Conservation (phyloP, 176 grass and related monocot species). For the Musa acuminata region DNA sequence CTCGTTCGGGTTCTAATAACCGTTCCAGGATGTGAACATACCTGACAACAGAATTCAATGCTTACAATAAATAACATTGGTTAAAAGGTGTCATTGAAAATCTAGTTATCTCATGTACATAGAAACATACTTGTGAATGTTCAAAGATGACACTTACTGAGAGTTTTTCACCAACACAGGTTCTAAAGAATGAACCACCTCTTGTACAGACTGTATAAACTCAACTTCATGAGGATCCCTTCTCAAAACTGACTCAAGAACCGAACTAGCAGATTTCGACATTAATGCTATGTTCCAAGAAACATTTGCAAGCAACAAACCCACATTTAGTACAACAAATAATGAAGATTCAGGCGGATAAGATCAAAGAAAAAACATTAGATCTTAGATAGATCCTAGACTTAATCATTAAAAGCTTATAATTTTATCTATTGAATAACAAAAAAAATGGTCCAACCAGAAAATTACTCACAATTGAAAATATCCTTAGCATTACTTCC, state of each 20-base stretch:
- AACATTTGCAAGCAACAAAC: conserved; percentile 21
- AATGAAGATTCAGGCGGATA: background rate
- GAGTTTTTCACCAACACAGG: conserved; percentile 80
- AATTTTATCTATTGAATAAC: background rate
- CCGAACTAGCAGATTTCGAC: conserved; percentile 80
- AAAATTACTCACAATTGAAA: background rate
- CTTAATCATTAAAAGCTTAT: background rate
- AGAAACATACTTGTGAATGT: background rate
- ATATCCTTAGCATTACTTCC: no score
- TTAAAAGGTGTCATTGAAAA: no score
- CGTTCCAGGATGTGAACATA: conserved; percentile 90
- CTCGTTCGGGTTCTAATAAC: conserved; percentile 88
- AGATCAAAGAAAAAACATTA: background rate
- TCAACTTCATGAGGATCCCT: conserved; percentile 93
- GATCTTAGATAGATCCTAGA: background rate
- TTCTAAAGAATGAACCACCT: conserved; percentile 92
- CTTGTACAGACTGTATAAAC: conserved; percentile 92
- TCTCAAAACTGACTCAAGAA: conserved; percentile 82
- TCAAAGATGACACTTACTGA: conserved; percentile 41
- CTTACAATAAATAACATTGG: background rate
- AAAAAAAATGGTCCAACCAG: background rate
- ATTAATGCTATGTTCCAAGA: conserved; percentile 49
- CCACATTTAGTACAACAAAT: conserved; percentile 13
- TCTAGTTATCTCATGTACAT: background rate
- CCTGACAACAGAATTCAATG: conserved; percentile 40